Evolutionary conservation across 495 filamentous ascomycete genomes (phyloP), one percentile per base, ranked within the genome.

Genomic region (Zalerion maritima): DNA sequence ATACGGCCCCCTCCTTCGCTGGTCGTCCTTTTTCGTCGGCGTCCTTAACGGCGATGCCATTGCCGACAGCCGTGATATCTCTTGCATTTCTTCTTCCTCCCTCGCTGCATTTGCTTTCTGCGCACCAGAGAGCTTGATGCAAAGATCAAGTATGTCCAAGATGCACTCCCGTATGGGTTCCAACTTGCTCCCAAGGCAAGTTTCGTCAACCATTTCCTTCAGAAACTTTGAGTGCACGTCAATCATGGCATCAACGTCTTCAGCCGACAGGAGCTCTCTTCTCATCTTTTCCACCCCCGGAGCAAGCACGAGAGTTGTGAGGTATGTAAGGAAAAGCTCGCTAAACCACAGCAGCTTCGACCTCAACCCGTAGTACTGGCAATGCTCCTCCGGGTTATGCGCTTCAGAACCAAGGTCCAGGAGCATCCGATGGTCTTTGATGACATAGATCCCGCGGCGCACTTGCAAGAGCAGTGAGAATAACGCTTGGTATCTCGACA

Each of bases 161-260:
- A 82, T 70, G 13, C 65, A 64, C 38, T 79, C 59, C 31, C 73
- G 64, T 24, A 85, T 74, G 0, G 74, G 71, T 10, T 58, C 46
- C 9, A 83, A 55, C 37, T 72, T 71, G 3, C 58, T 37, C 0
- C 75, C 67, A 0, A 92, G 64, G 6, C 87, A 64, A 26, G 74
- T 67, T 38, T 81, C 71, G 24, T 69, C 66, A 40, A 73, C 55
- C 5, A 85, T 45, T 6, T 62, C 59, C 18, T 57, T 55, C 24
- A 80, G 57, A 40, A 76, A 91, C 1, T 43, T 39, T 6, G 62
- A 47, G 46, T 94, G 85, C 0, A 74, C 68, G 11, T 52, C 47
- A 10, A 83, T 68, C 80, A 94, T 92, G 4, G 65, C 67, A 42
- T 93, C 82, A 3, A 94, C 70, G 41, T 92, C 85, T 17, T 68